phyloP scores from a whole-genome alignment of 1,284 basidiomycete genomes.

The Marasmius tenuissimus region DNA sequence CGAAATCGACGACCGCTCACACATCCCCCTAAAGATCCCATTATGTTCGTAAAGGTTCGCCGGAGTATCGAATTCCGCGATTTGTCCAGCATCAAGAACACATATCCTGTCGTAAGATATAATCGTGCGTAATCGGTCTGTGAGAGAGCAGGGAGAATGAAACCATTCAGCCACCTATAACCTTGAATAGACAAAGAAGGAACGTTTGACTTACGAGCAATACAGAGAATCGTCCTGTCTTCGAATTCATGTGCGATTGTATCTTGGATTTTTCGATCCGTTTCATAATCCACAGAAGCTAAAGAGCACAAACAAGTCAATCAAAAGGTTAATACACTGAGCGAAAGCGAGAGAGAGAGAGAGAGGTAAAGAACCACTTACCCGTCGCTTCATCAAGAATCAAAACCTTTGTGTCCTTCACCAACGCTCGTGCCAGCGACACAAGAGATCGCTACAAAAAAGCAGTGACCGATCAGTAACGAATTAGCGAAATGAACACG shows the following conservation, averaged over 20 bases:
- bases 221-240: slow-evolving; percentile 79
- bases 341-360: slow-evolving; percentile 4
- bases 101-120: slow-evolving; percentile 76
- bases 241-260: slow-evolving; percentile 85
- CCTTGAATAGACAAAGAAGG: neutral
- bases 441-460: slow-evolving; percentile 67
- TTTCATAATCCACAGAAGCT: slow-evolving; percentile 82
- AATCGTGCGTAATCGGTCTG: slow-evolving; percentile 75
- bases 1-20: slow-evolving; percentile 66
- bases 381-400: slow-evolving; percentile 79
- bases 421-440: slow-evolving; percentile 79
- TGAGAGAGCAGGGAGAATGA: neutral
- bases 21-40: slow-evolving; percentile 76
- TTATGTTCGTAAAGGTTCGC: slow-evolving; percentile 57
- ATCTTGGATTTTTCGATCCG: slow-evolving; percentile 81
- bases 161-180: neutral
- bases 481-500: neutral
- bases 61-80: slow-evolving; percentile 72
- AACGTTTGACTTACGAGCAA: slow-evolving; percentile 56
- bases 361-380: slow-evolving; percentile 16
- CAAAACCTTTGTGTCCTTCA: slow-evolving; percentile 75
- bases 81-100: slow-evolving; percentile 70
- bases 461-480: slow-evolving; percentile 2
- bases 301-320: slow-evolving; percentile 8
- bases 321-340: slow-evolving; percentile 1